Base-by-base conservation (phyloP, 228 moss, liverwort and hornwort species). In the Sphagnum magellanicum region DNA sequence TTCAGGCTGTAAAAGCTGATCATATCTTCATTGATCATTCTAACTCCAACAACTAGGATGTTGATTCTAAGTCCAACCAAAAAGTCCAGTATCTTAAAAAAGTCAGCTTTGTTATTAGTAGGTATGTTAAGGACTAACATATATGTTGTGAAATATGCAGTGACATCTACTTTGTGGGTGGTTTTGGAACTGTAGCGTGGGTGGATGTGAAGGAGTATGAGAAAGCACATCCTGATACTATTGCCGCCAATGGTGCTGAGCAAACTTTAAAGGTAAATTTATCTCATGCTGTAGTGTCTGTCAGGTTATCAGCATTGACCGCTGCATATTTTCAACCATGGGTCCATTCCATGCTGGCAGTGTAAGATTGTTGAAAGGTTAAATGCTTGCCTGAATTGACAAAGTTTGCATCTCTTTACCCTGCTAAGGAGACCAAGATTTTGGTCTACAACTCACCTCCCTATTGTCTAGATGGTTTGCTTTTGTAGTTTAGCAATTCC, bases 121-220 rank as follows among this genome's bases (percentile, higher is more conserved):
- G 8, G 32, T 32, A 32, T 32, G 32, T 32, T 32, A 3, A 32
- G 32, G 32, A 32, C 32, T 32, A 32, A 32, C 32, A 32, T 32
- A 32, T 32, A 32, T 32, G 32, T 32, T 32, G 55, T 50, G 49
- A 50, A 66, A 52, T 49, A 64, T 68, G 68, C 83, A 92, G 90
- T 71, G 92, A 93, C 67, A 82, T 93, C 67, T 90, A 90, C 66
- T 93, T 90, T 59, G 90, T 93, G 50, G 88, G 92, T 66, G 90
- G 92, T 65, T 90, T 93, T 67, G 92, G 92, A 52, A 92, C 90
- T 52, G 90, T 93, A 50, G 86, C 90, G 14, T 89, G 84, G 90
- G 81, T 93, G 71, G 82, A 93, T 77, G 92, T 93, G 66, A 81
- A 86, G 68, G 88, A 90, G 61, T 88, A 87, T 59, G 81, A 88